Evolutionary conservation across 192 early-diverging fungal genomes (phyloP).

Genomic region (Backusella morwellensis): DNA sequence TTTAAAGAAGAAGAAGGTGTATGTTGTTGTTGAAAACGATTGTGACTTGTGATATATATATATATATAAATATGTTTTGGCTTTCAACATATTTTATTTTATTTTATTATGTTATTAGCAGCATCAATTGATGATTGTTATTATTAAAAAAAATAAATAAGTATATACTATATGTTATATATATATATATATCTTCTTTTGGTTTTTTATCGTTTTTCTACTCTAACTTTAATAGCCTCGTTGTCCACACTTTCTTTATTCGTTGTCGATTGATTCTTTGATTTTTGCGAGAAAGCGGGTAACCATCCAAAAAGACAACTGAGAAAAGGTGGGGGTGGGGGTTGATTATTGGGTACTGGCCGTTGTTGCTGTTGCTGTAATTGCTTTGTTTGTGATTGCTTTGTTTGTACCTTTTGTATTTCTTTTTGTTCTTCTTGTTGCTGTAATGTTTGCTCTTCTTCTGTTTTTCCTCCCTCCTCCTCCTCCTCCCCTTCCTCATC

Average conservation of each 20-base stretch:
- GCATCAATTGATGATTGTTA: not conserved
- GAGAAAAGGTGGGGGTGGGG: slow-evolving; percentile 8
- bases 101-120: not conserved
- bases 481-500: not conserved
- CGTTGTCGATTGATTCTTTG: not conserved
- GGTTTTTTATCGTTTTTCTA: not conserved
- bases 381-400: not conserved
- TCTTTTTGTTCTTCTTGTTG: not conserved
- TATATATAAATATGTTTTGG: not conserved
- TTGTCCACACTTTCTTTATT: not conserved
- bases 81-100: not conserved
- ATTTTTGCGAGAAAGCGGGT: not conserved
- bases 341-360: not conserved
- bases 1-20: not conserved
- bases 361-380: not conserved
- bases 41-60: not conserved
- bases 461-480: not conserved
- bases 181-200: not conserved
- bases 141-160: not conserved
- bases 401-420: not conserved
- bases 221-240: not conserved
- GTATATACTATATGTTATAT: not conserved
- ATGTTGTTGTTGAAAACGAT: not conserved
- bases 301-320: slow-evolving; percentile 11
- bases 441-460: not conserved